phyloP scores from a whole-genome alignment of 2,329 filamentous ascomycete genomes.

The Periconia digitata region DNA sequence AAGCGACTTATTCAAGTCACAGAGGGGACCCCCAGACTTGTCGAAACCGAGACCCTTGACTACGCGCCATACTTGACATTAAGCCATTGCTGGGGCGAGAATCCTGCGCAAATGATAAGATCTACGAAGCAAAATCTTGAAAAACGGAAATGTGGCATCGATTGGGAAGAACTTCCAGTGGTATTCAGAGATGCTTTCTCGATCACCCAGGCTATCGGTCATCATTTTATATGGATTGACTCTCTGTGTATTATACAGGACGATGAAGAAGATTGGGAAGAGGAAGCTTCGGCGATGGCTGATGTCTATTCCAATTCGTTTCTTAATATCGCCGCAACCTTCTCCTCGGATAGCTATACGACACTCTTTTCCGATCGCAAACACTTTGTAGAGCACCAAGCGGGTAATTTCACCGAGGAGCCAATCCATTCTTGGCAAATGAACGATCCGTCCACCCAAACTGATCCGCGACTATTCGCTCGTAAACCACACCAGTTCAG shows the following conservation, averaged over 20 bases:
- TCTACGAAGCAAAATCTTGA: background rate
- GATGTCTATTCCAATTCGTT: constrained; percentile 5
- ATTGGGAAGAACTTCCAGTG: background rate
- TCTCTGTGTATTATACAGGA: constrained; percentile 12
- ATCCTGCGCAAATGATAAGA: background rate
- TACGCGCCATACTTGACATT: background rate
- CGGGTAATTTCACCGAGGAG: background rate
- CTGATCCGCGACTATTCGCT: background rate
- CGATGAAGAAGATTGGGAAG: constrained; percentile 3
- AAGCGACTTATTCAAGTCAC: background rate
- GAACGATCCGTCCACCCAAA: background rate
- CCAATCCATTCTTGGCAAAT: background rate
- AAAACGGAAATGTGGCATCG: background rate
- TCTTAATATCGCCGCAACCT: constrained; percentile 2
- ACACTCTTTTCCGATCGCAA: background rate
- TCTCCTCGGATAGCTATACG: background rate
- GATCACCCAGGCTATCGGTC: constrained; percentile 9
- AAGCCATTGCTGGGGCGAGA: background rate
- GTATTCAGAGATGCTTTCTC: background rate
- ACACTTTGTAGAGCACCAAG: background rate
- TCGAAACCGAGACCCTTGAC: background rate
- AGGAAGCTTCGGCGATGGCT: constrained; percentile 1
- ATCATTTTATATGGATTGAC: constrained; percentile 25
- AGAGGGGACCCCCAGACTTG: background rate
- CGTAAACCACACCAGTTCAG: background rate